Base-by-base conservation (phyloP, 495 filamentous ascomycete species). In the Glutinoglossum americanum region DNA sequence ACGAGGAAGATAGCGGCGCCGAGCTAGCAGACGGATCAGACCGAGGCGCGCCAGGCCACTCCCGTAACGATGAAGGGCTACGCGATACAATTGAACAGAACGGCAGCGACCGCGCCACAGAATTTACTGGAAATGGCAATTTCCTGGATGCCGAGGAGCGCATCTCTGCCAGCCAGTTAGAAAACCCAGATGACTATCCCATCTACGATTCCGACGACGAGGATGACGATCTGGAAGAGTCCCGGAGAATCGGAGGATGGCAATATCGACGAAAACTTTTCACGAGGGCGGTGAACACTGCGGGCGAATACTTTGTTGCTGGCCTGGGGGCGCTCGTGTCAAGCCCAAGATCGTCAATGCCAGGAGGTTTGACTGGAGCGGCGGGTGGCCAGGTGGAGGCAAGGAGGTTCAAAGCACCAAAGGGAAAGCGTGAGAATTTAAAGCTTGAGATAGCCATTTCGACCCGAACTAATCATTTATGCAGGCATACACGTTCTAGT, bases 151-250 rank as follows among this genome's bases (percentile, higher is more conserved):
- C 85, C 41, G 85, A 90, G 69, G 85, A 90, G 64, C 81, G 83
- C 27, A 73, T 86, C 27, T 77, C 74, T 0, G 76, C 76, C n/a
- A 71, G 72, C 54, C 80, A 78, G 0, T 62, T 81, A 1, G 77
- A 79, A 25, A 68, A 73, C 23, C 63, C 69, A 15, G 74, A 80
- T 48, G 85, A 86, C 57, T 94, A 93, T 62, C 84, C 85, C 0
- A 63, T 95, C 10, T 97, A 98, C 67, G 92, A 98, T 63, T 94
- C 88, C 0, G 89, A 96, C 44, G 83, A 88, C 47, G 88, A 94
- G 35, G 76, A 76, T 26, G 81, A 86, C 55, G 70, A 70, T 9
- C 70, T 92, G 21, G 85, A 85, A 64, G 84, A 85, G 62, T 85
- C 87, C 11, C 75, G 79, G 19, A 71, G 79, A 27, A 71, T 84